phyloP scores from a whole-genome alignment of 768 basidiomycete genomes.

The Candolleomyces aberdarensis region DNA sequence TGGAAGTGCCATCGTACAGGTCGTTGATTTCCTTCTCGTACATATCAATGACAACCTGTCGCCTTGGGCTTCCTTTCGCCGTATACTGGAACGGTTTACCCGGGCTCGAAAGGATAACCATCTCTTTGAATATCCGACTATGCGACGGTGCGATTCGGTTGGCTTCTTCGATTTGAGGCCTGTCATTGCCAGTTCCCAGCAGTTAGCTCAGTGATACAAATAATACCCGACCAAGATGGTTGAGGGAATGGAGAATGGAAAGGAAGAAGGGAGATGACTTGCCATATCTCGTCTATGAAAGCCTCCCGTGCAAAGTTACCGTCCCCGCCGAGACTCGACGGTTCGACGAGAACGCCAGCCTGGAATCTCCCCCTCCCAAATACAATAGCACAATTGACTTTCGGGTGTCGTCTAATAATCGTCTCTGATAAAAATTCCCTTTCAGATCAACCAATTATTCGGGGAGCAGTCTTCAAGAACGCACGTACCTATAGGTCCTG shows the following conservation, averaged over 20 bases:
- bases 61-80: neutral
- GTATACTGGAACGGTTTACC: neutral
- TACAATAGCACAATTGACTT: slow-evolving; percentile 28
- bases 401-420: slow-evolving; percentile 29
- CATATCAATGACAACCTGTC: slow-evolving; percentile 32
- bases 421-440: slow-evolving; percentile 25
- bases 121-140: slow-evolving; percentile 46
- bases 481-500: slow-evolving; percentile 30
- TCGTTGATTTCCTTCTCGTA: slow-evolving; percentile 41
- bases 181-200: neutral
- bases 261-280: neutral
- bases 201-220: too few species aligned
- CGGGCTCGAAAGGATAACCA: slow-evolving; percentile 5
- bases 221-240: too few species aligned
- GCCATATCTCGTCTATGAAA: slow-evolving; percentile 26
- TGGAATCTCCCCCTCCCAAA: slow-evolving; percentile 35
- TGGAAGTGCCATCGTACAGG: slow-evolving; percentile 23
- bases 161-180: slow-evolving; percentile 23
- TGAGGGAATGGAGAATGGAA: neutral
- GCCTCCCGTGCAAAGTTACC: slow-evolving; percentile 10
- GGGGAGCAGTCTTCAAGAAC: neutral
- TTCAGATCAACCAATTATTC: slow-evolving; percentile 6
- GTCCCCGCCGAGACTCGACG: slow-evolving; percentile 7
- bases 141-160: slow-evolving; percentile 42
- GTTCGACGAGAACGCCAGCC: slow-evolving; percentile 34